These are phyloP conservation scores for Fraxinus angustifolia DNA, from an alignment of 305 asterid species.

Conservation along the genomic window DNA sequence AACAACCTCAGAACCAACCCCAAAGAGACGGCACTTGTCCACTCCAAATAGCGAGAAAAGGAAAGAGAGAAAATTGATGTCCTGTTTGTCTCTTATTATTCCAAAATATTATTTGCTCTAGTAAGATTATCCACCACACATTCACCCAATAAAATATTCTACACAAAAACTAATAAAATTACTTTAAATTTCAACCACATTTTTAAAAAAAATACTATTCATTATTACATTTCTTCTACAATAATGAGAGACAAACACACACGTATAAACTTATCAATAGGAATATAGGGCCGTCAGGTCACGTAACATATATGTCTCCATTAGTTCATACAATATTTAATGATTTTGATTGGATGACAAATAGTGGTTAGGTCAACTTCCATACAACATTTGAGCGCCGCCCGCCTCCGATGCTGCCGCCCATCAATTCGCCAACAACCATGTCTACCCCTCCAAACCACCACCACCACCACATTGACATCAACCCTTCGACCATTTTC, in stretches of 20 bases:
- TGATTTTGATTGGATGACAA: neutral
- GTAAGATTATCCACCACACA: too few species aligned
- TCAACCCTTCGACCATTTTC: slow-evolving; percentile 35
- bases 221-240: too few species aligned
- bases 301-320: neutral
- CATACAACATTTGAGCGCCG: neutral
- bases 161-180: too few species aligned
- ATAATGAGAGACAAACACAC: too few species aligned
- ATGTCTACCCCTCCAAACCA: neutral
- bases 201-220: too few species aligned
- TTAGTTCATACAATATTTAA: neutral
- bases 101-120: too few species aligned
- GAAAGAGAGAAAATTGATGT: neutral
- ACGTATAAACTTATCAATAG: neutral
- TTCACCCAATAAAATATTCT: too few species aligned
- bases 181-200: too few species aligned
- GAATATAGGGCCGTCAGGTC: neutral
- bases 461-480: slow-evolving; percentile 7
- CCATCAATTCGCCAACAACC: slow-evolving; percentile 19
- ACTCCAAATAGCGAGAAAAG: neutral
- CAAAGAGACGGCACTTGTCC: neutral
- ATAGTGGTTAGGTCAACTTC: neutral
- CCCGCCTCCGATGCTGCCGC: neutral
- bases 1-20: neutral
- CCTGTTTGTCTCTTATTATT: too few species aligned